phyloP scores from a whole-genome alignment of 176 grass and related monocot species.

The Avena eriantha region DNA sequence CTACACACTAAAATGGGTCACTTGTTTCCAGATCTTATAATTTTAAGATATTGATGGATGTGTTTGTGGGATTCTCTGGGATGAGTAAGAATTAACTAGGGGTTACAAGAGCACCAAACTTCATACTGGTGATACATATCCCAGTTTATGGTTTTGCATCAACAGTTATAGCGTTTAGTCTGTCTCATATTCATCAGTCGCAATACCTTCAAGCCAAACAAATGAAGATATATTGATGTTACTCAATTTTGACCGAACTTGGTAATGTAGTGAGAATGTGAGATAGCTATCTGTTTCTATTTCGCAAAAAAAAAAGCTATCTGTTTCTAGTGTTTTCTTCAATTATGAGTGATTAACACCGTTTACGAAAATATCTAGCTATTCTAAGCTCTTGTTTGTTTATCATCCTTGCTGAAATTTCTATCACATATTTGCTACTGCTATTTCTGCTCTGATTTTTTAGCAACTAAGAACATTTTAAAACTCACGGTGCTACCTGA shows the following conservation, averaged over 20 bases:
- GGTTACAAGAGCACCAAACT: background rate
- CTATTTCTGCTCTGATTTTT: conserved; percentile 20
- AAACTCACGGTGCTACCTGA: conserved; percentile 5
- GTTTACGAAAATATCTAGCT: background rate
- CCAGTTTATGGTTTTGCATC: background rate
- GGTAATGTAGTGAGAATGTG: background rate
- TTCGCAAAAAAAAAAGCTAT: too few relatives aligned
- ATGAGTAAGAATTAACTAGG: background rate
- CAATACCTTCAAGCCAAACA: conserved; percentile 13
- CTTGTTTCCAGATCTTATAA: background rate
- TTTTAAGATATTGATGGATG: background rate
- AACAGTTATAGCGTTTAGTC: background rate
- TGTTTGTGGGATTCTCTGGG: background rate
- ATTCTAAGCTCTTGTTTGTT: background rate
- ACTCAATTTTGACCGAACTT: background rate
- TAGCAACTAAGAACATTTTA: background rate
- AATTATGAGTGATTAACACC: background rate
- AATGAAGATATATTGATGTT: background rate
- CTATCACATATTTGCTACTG: background rate
- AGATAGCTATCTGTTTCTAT: conserved; percentile 3
- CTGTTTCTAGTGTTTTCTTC: background rate
- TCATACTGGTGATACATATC: background rate
- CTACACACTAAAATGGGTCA: too few relatives aligned
- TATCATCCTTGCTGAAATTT: background rate
- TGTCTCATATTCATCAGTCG: background rate